phyloP scores from a whole-genome alignment of 768 basidiomycete genomes.

The Kondoa subrosea region DNA sequence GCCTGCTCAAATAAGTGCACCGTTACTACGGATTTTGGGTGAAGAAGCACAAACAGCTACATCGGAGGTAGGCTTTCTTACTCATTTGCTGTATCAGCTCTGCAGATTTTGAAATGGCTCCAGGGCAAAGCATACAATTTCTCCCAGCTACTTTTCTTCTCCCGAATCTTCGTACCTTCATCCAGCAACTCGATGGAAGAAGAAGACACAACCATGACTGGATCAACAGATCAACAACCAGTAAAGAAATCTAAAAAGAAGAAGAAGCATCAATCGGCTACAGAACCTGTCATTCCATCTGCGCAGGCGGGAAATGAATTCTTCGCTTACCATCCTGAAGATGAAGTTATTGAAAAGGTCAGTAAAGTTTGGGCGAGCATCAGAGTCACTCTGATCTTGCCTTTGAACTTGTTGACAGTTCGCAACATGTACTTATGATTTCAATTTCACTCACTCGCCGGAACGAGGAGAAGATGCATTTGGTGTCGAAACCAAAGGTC shows the following conservation, averaged over 20 bases:
- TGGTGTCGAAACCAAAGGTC: constrained; percentile 24
- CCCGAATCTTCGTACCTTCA: constrained; percentile 32
- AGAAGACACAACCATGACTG: constrained; percentile 34
- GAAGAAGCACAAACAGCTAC: constrained; percentile 64
- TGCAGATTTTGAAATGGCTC: not conserved
- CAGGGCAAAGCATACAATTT: constrained; percentile 26
- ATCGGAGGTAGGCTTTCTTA: constrained; percentile 39
- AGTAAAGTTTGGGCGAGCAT: constrained; percentile 20
- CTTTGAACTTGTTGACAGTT: not conserved
- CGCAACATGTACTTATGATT: constrained; percentile 8
- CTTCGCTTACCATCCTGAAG: constrained; percentile 73
- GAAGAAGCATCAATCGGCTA: constrained; percentile 31
- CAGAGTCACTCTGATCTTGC: not conserved
- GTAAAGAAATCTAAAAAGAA: constrained; percentile 36
- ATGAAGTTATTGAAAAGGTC: constrained; percentile 54
- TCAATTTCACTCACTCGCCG: constrained; percentile 19
- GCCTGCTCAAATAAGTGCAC: constrained; percentile 80
- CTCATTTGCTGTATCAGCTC: not conserved
- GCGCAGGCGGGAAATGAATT: constrained; percentile 32
- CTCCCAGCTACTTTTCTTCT: constrained; percentile 28
- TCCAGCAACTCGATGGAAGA: constrained; percentile 60
- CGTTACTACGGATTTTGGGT: constrained; percentile 74
- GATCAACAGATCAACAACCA: constrained; percentile 26
- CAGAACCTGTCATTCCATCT: constrained; percentile 32
- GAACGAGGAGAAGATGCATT: constrained; percentile 23